These are phyloP conservation scores for Vaccinium myrtillus DNA, from an alignment of 148 eudicot genomes.

Conservation along the genomic window DNA sequence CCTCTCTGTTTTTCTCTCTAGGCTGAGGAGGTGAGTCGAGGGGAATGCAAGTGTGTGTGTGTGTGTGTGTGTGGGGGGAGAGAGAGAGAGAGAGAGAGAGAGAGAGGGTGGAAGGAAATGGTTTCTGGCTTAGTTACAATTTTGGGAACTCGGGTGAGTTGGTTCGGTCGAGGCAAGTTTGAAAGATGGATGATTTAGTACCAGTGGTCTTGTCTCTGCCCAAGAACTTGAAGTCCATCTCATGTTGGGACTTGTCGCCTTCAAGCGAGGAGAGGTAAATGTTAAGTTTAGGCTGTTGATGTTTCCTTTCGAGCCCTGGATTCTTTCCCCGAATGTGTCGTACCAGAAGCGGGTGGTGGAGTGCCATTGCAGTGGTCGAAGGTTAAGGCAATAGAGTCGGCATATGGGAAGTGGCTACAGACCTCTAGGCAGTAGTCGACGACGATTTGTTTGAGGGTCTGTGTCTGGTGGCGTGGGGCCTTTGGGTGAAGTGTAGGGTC, in stretches of 20 bases:
- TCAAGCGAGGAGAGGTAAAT: conserved; percentile 41
- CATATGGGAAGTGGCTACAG: conserved; percentile 24
- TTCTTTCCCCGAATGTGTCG: conserved; percentile 37
- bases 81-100: too few relatives aligned
- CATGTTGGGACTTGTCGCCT: conserved; percentile 37
- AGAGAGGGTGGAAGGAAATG: too few relatives aligned
- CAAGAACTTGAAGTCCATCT: conserved; percentile 41
- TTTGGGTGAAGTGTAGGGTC: conserved; percentile 29
- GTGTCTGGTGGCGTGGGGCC: conserved; percentile 19
- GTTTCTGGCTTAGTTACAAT: too few relatives aligned
- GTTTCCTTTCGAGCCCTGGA: conserved; percentile 34
- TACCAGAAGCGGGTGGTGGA: conserved; percentile 30
- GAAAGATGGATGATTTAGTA: too few relatives aligned
- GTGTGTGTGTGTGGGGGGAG: too few relatives aligned
- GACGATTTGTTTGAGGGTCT: conserved; percentile 27
- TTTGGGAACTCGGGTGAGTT: too few relatives aligned
- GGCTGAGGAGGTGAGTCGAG: too few relatives aligned
- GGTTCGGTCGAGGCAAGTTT: too few relatives aligned
- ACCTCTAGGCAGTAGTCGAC: conserved; percentile 34
- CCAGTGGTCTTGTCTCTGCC: conserved; percentile 39
- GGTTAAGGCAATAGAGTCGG: conserved; percentile 30
- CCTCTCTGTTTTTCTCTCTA: too few relatives aligned
- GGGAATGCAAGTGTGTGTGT: too few relatives aligned
- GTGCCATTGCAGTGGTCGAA: conserved; percentile 38
- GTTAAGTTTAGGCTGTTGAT: conserved; percentile 42